Conservation (phyloP, 106 monocot genomes). For the Apostasia ramifera region DNA sequence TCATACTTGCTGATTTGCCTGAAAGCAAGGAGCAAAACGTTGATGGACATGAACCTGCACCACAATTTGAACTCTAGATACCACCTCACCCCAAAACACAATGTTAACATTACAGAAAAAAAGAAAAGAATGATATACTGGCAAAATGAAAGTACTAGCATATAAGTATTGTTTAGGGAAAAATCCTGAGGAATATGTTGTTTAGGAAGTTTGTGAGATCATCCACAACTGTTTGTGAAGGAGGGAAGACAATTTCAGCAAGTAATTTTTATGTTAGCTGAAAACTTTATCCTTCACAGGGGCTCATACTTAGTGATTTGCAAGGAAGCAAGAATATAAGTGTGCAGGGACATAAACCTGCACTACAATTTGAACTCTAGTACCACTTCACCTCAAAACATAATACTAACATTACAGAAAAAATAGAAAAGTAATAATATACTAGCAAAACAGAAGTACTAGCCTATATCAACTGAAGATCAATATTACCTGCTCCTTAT, state of each 20-base stretch:
- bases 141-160: not conserved
- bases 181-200: not conserved
- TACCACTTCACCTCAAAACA: not conserved
- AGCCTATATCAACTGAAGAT: not conserved
- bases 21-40: not conserved
- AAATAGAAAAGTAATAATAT: not conserved
- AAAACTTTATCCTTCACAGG: too few species aligned
- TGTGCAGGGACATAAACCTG: not conserved
- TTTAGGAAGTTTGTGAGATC: too few species aligned
- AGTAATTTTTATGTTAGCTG: too few species aligned
- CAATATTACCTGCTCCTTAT: conserved; percentile 24
- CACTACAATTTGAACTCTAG: not conserved
- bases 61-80: not conserved
- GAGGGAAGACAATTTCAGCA: too few species aligned
- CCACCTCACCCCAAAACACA: not conserved
- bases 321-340: not conserved
- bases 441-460: not conserved
- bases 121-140: not conserved
- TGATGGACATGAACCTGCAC: too few species aligned
- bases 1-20: too few species aligned
- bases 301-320: not conserved
- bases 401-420: not conserved
- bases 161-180: not conserved
- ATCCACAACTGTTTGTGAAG: too few species aligned
- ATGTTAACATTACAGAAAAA: not conserved